phyloP scores from a whole-genome alignment of 805 yeast species.

The Saccharomycopsis selenospora region DNA sequence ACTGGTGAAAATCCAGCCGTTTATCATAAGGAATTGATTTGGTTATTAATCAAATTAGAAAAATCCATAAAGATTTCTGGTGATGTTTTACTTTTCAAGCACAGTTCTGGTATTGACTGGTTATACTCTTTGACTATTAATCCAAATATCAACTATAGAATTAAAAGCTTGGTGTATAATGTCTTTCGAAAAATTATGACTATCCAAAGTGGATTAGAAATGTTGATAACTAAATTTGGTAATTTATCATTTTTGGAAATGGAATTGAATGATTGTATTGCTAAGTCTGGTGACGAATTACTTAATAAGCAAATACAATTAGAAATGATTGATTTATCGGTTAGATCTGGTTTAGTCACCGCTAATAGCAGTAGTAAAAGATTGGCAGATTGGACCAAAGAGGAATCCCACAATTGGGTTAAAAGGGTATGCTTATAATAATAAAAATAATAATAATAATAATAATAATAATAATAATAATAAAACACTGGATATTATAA shows the following conservation, averaged over 20 bases:
- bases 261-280: conserved; percentile 15
- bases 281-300: conserved; percentile 4
- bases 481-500: too few relatives aligned
- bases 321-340: conserved; percentile 39
- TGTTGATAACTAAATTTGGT: conserved; percentile 53
- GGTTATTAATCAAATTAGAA: conserved; percentile 53
- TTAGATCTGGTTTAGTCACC: conserved; percentile 38
- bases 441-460: too few relatives aligned
- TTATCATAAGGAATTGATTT: conserved; percentile 51
- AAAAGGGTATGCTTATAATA: conserved; percentile 37
- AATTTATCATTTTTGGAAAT: conserved; percentile 27
- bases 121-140: conserved; percentile 45
- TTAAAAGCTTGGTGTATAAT: conserved; percentile 35
- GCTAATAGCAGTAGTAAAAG: conserved; percentile 40
- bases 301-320: conserved; percentile 31
- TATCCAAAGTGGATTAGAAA: conserved; percentile 51
- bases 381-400: conserved; percentile 52
- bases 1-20: conserved; percentile 37
- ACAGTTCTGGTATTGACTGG: conserved; percentile 62
- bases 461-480: too few relatives aligned
- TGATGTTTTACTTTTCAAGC: conserved; percentile 50
- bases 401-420: conserved; percentile 38
- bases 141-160: conserved; percentile 38
- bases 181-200: conserved; percentile 41
- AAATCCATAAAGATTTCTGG: conserved; percentile 38